Conservation (phyloP, 2,329 filamentous ascomycete species). For the Amauroascus niger region DNA sequence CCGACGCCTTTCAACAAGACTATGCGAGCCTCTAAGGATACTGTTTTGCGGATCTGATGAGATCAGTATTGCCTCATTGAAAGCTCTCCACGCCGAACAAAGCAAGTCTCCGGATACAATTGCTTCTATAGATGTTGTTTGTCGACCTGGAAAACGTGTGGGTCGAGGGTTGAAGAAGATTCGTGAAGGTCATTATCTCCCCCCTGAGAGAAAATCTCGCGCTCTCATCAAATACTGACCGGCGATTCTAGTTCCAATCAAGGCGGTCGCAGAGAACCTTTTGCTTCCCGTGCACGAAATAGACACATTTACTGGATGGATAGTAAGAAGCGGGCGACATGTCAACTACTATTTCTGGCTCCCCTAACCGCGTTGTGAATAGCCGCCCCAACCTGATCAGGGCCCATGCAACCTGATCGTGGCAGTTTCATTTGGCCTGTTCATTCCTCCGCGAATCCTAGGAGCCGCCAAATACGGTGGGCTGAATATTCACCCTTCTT, state of each 20-base stretch:
- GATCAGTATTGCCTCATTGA: conserved; percentile 72
- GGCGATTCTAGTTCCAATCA: conserved; percentile 58
- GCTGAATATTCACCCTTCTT: conserved; percentile 84
- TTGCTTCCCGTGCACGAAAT: conserved; percentile 60
- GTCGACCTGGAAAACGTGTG: conserved; percentile 64
- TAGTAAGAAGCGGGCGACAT: conserved; percentile 41
- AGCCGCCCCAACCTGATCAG: conserved; percentile 46
- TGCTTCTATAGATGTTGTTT: conserved; percentile 73
- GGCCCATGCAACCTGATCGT: conserved; percentile 64
- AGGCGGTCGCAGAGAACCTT: conserved; percentile 53
- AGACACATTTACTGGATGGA: conserved; percentile 76
- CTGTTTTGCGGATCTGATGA: conserved; percentile 91
- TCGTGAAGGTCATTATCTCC: conserved; percentile 57
- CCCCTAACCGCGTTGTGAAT: conserved; percentile 17
- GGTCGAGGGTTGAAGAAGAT: conserved; percentile 64
- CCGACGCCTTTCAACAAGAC: conserved; percentile 25
- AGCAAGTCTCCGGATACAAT: conserved; percentile 47
- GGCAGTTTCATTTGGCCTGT: conserved; percentile 87
- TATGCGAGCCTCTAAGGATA: conserved; percentile 58
- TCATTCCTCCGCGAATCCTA: conserved; percentile 71
- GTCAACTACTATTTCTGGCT: conserved; percentile 3
- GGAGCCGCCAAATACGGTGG: conserved; percentile 66
- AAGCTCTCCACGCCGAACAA: conserved; percentile 56
- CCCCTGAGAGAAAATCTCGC: too few species aligned
- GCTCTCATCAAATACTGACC: neutral